Conservation (phyloP, 1,284 basidiomycete species). For the Rhodotorula sp. region DNA sequence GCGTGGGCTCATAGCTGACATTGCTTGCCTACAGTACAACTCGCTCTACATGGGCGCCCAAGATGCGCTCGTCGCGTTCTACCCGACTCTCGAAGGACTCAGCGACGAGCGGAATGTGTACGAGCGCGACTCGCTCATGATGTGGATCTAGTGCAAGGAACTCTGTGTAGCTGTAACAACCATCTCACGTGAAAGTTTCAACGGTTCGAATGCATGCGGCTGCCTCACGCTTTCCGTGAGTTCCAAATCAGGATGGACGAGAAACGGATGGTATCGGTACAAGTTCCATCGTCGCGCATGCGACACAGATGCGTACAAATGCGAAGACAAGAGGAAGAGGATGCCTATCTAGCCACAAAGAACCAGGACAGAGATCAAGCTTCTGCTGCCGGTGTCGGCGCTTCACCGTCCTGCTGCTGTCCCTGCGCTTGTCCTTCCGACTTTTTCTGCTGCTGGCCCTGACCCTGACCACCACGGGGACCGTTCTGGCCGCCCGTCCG, state of each 20-base stretch:
- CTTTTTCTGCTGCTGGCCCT: slow-evolving; percentile 9
- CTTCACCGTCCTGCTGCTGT: not conserved
- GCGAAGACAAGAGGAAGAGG: slow-evolving; percentile 4
- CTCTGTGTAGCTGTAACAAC: not conserved
- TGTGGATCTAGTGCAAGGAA: not conserved
- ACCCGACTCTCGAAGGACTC: slow-evolving; percentile 33
- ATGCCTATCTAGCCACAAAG: not conserved
- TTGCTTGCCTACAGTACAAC: slow-evolving; percentile 34
- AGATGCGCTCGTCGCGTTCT: slow-evolving; percentile 42
- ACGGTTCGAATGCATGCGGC: not conserved
- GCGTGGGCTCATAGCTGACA: not conserved
- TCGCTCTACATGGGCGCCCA: slow-evolving; percentile 45
- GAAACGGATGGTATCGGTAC: slow-evolving; percentile 1
- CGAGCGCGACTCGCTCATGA: slow-evolving; percentile 23
- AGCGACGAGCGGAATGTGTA: slow-evolving; percentile 44
- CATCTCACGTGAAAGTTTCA: not conserved
- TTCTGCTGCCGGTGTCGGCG: not conserved
- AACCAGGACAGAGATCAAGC: not conserved
- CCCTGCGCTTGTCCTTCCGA: not conserved
- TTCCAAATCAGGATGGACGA: not conserved
- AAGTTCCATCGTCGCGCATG: not conserved
- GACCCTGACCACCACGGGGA: slow-evolving; percentile 7
- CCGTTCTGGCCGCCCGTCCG: slow-evolving; percentile 3
- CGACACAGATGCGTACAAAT: slow-evolving; percentile 36
- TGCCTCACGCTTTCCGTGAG: no score